A percentile compares a stretch with the other conserved stretches of the same genome.
Evolutionary conservation across 2,329 filamentous ascomycete genomes (phyloP).

Genomic region (Hyphodiscus sp.): DNA sequence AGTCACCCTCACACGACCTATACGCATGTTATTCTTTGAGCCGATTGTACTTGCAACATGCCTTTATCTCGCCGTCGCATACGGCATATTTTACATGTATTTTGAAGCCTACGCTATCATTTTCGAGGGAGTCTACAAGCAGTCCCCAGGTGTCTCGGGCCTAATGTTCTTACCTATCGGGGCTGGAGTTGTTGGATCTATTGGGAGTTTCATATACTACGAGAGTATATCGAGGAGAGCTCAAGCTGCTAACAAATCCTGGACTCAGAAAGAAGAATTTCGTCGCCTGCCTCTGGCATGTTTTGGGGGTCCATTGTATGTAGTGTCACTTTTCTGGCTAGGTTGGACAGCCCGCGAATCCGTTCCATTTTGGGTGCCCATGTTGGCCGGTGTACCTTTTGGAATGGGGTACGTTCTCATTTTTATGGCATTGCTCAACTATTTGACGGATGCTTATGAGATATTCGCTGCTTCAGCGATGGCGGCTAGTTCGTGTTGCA

Average conservation of each 20-base stretch:
- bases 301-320: constrained; percentile 38
- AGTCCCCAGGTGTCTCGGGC: constrained; percentile 51
- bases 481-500: constrained; percentile 34
- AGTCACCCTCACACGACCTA: constrained; percentile 54
- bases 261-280: constrained; percentile 42
- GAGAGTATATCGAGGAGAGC: constrained; percentile 45
- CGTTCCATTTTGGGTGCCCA: constrained; percentile 49
- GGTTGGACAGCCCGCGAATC: constrained; percentile 47
- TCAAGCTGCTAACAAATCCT: constrained; percentile 40
- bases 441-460: constrained; percentile 51
- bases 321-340: constrained; percentile 51
- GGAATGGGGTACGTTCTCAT: constrained; percentile 47
- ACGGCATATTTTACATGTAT: constrained; percentile 56
- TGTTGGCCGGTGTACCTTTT: constrained; percentile 50
- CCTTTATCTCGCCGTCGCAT: constrained; percentile 54
- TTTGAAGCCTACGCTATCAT: constrained; percentile 62
- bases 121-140: constrained; percentile 52
- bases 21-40: constrained; percentile 53
- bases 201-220: constrained; percentile 43
- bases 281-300: constrained; percentile 42
- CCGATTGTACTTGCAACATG: constrained; percentile 57
- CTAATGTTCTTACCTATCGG: constrained; percentile 54
- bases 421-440: constrained; percentile 54
- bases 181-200: constrained; percentile 43
- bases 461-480: constrained; percentile 51